Evolutionary conservation across 1,284 basidiomycete species (phyloP).

Genomic region (Malassezia yamatoensis): DNA sequence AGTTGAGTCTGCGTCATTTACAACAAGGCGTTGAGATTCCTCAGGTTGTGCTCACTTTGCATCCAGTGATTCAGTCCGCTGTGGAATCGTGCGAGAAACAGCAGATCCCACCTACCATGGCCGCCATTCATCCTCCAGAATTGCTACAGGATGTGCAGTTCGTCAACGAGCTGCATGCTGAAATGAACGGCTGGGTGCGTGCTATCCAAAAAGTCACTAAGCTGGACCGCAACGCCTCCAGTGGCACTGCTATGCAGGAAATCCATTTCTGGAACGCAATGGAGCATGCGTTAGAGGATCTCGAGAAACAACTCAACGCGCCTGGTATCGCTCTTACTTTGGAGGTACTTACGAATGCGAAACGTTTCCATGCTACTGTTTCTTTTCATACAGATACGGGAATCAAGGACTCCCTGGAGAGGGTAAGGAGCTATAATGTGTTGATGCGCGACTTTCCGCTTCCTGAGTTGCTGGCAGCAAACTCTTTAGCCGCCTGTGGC

Average conservation of each 20-base stretch:
- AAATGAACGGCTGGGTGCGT: conserved; percentile 97
- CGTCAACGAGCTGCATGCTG: conserved; percentile 81
- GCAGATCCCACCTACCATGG: conserved; percentile 58
- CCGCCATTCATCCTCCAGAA: conserved; percentile 60
- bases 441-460: conserved; percentile 98
- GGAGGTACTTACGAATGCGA: conserved; percentile 87
- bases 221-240: conserved; percentile 75
- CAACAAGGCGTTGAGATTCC: conserved; percentile 99
- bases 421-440: conserved; percentile 62
- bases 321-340: conserved; percentile 85
- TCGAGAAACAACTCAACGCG: conserved; percentile 79
- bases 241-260: conserved; percentile 92
- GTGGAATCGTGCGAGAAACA: conserved; percentile 54
- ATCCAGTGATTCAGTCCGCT: conserved; percentile 76
- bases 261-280: conserved; percentile 97
- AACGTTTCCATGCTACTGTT: conserved; percentile 92
- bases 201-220: conserved; percentile 94
- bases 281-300: conserved; percentile 82
- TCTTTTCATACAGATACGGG: conserved; percentile 97
- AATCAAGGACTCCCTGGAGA: conserved; percentile 57
- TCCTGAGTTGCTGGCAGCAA: conserved; percentile 88
- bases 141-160: conserved; percentile 77
- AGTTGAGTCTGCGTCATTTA: conserved; percentile 85
- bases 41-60: conserved; percentile 82
- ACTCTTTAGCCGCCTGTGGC: conserved; percentile 86